Conservation (phyloP, 805 yeast species). For the Jamesozyma piceae region DNA sequence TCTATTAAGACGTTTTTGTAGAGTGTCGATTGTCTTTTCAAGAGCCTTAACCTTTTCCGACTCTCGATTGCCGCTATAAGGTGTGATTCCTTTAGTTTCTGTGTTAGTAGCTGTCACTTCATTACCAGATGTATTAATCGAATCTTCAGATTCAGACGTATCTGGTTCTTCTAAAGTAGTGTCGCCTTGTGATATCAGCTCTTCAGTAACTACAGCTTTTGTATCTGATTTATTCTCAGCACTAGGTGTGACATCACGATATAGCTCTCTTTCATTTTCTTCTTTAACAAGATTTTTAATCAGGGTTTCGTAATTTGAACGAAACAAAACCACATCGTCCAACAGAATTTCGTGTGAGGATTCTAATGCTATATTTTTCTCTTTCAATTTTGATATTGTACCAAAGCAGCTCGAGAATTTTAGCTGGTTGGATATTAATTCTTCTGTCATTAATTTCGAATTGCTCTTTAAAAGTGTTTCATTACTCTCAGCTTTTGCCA, state of each 20-base stretch:
- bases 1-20: neutral
- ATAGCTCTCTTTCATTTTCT: neutral
- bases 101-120: neutral
- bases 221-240: neutral
- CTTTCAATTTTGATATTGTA: neutral
- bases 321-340: neutral
- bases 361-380: conserved; percentile 1
- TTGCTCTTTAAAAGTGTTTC: conserved; percentile 2
- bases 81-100: neutral
- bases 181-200: too few relatives aligned
- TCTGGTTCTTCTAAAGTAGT: neutral
- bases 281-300: neutral
- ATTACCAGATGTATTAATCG: neutral
- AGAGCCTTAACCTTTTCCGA: neutral
- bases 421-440: conserved; percentile 8
- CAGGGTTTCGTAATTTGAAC: neutral
- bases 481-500: conserved; percentile 3
- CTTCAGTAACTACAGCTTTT: too few relatives aligned
- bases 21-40: neutral
- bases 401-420: conserved; percentile 9
- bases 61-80: neutral
- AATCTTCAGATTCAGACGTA: neutral
- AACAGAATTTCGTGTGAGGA: neutral
- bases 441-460: conserved; percentile 4
- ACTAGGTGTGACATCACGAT: neutral